Conservation (phyloP, 306 rosid genomes). For the Styphnolobium japonicum region DNA sequence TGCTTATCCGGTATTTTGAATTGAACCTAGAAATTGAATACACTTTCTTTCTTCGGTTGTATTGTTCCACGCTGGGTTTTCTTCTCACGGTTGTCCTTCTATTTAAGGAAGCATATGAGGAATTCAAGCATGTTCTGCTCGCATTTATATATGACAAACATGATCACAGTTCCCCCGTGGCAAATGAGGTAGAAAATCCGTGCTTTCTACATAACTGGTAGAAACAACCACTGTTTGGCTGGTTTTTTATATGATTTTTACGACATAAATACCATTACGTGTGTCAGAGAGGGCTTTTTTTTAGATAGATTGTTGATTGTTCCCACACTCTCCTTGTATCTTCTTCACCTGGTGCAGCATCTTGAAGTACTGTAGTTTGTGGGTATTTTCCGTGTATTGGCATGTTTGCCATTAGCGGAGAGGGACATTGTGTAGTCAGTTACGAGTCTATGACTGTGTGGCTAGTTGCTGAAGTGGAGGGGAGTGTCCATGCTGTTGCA, state of each 20-base stretch:
- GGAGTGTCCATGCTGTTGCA: neutral
- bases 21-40: neutral
- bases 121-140: conserved; percentile 95
- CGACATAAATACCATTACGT: neutral
- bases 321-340: neutral
- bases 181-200: conserved; percentile 83
- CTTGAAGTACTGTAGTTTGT: neutral
- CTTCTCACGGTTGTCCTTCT: conserved; percentile 44
- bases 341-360: conserved; percentile 9
- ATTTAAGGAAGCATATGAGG: conserved; percentile 98
- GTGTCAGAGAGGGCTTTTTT: neutral
- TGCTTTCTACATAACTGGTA: neutral
- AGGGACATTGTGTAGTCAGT: neutral
- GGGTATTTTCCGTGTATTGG: neutral
- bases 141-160: conserved; percentile 92
- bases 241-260: neutral
- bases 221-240: neutral
- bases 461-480: neutral
- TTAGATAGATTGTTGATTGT: neutral
- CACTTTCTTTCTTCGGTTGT: neutral
- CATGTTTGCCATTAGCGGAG: conserved; percentile 15
- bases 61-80: conserved; percentile 22
- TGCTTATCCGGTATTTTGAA: conserved; percentile 93
- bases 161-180: conserved; percentile 82
- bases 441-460: neutral